A percentile compares a stretch with the other conserved stretches of the same genome.
Evolutionary conservation across 2,329 filamentous ascomycete genomes (phyloP).

Genomic region (Madurella fahalii): DNA sequence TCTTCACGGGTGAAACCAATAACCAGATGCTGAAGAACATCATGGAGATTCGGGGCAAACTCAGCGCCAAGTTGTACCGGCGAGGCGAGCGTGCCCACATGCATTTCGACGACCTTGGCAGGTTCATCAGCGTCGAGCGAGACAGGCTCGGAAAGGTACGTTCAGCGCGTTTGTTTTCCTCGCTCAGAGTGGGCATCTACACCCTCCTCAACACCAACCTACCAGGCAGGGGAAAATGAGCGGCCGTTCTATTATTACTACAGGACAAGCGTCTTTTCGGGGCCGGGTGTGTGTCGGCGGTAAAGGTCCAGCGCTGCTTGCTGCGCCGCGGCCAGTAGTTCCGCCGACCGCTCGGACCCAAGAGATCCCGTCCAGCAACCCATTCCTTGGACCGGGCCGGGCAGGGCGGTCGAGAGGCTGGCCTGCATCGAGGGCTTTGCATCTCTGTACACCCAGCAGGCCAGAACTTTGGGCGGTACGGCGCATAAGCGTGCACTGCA

Average conservation of each 20-base stretch:
- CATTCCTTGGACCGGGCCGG: too few relatives aligned
- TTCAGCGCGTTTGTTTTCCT: constrained; percentile 9
- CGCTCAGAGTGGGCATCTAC: not conserved
- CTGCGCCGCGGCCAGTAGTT: constrained; percentile 10
- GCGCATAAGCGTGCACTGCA: not conserved
- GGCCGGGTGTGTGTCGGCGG: not conserved
- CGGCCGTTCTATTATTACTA: not conserved
- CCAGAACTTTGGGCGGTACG: too few relatives aligned
- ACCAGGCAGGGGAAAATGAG: not conserved
- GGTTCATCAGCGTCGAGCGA: constrained; percentile 79
- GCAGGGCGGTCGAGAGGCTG: not conserved
- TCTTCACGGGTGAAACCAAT: constrained; percentile 93
- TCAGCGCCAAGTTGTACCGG: constrained; percentile 83
- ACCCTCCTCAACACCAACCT: too few relatives aligned
- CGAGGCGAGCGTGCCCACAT: constrained; percentile 69
- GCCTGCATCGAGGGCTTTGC: not conserved
- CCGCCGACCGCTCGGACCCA: constrained; percentile 8
- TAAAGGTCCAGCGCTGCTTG: not conserved
- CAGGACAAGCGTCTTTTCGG: not conserved
- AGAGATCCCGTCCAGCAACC: not conserved
- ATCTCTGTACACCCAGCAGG: not conserved
- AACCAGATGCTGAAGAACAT: constrained; percentile 97
- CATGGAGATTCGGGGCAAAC: constrained; percentile 91
- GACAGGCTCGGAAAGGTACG: constrained; percentile 78
- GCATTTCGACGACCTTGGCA: constrained; percentile 81